These are phyloP conservation scores for Thelonectria olida DNA, from an alignment of 2,329 filamentous ascomycete genomes.

Conservation along the genomic window DNA sequence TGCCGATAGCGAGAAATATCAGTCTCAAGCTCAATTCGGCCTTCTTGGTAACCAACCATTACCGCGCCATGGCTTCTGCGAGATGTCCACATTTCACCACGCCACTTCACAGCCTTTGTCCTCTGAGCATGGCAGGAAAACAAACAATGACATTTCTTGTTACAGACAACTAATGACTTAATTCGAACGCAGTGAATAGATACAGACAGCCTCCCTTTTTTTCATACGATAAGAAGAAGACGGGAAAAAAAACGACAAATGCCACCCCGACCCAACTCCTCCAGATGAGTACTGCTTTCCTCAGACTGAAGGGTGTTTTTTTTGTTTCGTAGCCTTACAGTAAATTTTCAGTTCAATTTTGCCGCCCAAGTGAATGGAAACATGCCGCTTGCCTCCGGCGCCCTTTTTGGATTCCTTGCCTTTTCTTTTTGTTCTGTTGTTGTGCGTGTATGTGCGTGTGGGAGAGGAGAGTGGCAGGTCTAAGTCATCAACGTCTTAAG, in stretches of 20 bases:
- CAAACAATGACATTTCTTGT: not conserved
- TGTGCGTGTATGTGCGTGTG: not conserved
- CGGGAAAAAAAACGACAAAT: slow-evolving; percentile 9
- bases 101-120: too few relatives aligned
- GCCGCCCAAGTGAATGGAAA: not conserved
- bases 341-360: not conserved
- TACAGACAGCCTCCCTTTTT: not conserved
- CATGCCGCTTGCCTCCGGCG: not conserved
- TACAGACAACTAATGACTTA: not conserved
- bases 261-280: slow-evolving; percentile 1
- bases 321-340: not conserved
- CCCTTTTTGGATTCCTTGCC: not conserved
- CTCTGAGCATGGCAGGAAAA: too few relatives aligned
- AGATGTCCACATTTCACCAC: too few relatives aligned
- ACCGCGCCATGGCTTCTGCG: too few relatives aligned
- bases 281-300: not conserved
- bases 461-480: not conserved
- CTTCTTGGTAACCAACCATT: too few relatives aligned
- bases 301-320: not conserved
- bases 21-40: too few relatives aligned
- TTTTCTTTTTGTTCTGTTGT: slow-evolving; percentile 34
- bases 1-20: too few relatives aligned
- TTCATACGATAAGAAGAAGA: not conserved
- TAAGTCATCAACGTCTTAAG: slow-evolving; percentile 40
- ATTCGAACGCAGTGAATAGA: not conserved